phyloP scores from a whole-genome alignment of 495 filamentous ascomycete genomes.

The Penicillium lagena region DNA sequence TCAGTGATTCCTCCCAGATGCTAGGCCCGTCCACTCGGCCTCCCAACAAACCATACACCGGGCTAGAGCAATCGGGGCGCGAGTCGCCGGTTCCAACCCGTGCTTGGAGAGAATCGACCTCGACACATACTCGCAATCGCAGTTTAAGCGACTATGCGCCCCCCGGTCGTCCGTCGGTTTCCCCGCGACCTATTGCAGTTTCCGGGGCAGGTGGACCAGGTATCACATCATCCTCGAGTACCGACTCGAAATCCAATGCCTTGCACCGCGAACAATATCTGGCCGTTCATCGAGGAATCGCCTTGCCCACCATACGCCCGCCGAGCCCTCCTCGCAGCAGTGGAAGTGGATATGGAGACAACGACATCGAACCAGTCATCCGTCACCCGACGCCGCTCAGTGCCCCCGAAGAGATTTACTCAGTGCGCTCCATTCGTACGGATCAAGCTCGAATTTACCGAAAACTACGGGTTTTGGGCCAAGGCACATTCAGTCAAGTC shows the following conservation, averaged over 20 bases:
- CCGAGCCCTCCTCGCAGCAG: slow-evolving; percentile 69
- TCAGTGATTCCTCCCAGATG: slow-evolving; percentile 36
- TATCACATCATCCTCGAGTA: slow-evolving; percentile 34
- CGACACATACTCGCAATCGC: slow-evolving; percentile 56
- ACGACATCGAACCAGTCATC: slow-evolving; percentile 27
- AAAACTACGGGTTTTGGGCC: slow-evolving; percentile 72
- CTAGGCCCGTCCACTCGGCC: slow-evolving; percentile 25
- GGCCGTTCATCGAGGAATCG: slow-evolving; percentile 67
- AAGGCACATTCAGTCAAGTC: slow-evolving; percentile 94
- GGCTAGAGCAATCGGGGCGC: slow-evolving; percentile 31
- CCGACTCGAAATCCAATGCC: slow-evolving; percentile 37
- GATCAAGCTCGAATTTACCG: slow-evolving; percentile 54
- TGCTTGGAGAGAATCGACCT: slow-evolving; percentile 21
- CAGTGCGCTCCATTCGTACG: slow-evolving; percentile 38
- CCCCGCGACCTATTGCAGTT: slow-evolving; percentile 64
- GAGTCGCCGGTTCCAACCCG: slow-evolving; percentile 26
- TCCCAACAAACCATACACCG: slow-evolving; percentile 27
- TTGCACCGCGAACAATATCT: slow-evolving; percentile 79
- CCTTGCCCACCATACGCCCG: slow-evolving; percentile 48
- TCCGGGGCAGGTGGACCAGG: slow-evolving; percentile 45
- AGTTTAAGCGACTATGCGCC: slow-evolving; percentile 86
- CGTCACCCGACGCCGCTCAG: slow-evolving; percentile 11
- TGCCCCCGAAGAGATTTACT: slow-evolving; percentile 31
- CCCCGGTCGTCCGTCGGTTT: slow-evolving; percentile 54
- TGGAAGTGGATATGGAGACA: slow-evolving; percentile 34